These are phyloP conservation scores for Albophoma yamanashiensis DNA, from an alignment of 2,329 filamentous ascomycete genomes.

Conservation along the genomic window DNA sequence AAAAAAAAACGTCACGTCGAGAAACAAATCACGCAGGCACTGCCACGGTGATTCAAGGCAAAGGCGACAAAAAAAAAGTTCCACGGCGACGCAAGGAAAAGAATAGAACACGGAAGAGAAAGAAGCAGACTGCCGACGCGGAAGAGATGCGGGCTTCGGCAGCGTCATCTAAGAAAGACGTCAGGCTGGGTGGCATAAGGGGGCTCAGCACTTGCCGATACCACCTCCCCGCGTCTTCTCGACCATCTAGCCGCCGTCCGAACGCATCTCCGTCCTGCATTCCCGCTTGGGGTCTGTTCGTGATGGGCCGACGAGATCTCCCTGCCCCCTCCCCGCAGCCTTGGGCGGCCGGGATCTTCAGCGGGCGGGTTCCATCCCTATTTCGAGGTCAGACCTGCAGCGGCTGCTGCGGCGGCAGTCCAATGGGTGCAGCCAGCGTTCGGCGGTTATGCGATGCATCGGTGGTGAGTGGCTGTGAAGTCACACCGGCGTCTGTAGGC, in stretches of 20 bases:
- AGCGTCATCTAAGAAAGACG: not conserved
- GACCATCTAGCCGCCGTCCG: not conserved
- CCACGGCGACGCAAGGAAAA: conserved; percentile 5
- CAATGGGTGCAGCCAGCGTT: not conserved
- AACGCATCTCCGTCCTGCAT: not conserved
- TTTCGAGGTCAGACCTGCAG: not conserved
- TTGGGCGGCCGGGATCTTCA: not conserved
- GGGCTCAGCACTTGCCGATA: not conserved
- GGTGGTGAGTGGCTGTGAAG: not conserved
- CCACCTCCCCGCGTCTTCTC: not conserved
- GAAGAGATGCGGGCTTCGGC: not conserved
- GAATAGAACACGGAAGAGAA: conserved; percentile 10
- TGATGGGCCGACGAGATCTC: not conserved
- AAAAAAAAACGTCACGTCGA: not conserved
- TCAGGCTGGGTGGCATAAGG: not conserved
- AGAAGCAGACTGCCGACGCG: conserved; percentile 8
- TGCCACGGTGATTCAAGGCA: conserved; percentile 1
- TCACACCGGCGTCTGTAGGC: not conserved
- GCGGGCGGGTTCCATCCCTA: not conserved
- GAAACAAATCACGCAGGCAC: not conserved
- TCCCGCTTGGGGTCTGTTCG: not conserved
- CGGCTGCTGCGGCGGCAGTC: not conserved
- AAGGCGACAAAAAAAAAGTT: not conserved
- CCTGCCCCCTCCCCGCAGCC: not conserved
- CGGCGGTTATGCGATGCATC: not conserved